Conservation (phyloP, 1,139 yeast genomes). For the Hyphopichia khmerensis region DNA sequence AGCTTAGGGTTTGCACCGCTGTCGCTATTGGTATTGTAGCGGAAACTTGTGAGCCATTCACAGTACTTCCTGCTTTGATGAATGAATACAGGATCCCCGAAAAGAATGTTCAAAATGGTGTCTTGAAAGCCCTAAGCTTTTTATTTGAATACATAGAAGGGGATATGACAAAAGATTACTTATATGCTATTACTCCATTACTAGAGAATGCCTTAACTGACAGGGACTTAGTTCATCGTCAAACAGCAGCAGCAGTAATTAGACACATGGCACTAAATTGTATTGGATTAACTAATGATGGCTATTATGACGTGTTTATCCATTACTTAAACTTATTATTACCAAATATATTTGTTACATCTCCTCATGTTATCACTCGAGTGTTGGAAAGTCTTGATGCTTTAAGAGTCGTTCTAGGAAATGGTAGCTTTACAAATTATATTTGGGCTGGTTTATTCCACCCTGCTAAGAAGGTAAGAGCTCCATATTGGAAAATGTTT, state of each 20-base stretch:
- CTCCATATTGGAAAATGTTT: slow-evolving; percentile 82
- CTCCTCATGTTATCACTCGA: slow-evolving; percentile 89
- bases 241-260: slow-evolving; percentile 89
- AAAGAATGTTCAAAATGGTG: slow-evolving; percentile 93
- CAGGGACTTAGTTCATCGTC: slow-evolving; percentile 90
- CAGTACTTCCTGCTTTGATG: slow-evolving; percentile 95
- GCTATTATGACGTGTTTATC: slow-evolving; percentile 57
- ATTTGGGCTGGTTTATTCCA: slow-evolving; percentile 89
- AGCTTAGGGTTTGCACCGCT: slow-evolving; percentile 93
- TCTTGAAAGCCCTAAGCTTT: slow-evolving; percentile 87
- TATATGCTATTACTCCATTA: slow-evolving; percentile 77
- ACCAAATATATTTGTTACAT: slow-evolving; percentile 88
- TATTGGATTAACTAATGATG: slow-evolving; percentile 72
- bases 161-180: slow-evolving; percentile 69
- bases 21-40: slow-evolving; percentile 98
- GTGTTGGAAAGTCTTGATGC: slow-evolving; percentile 82
- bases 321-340: slow-evolving; percentile 73
- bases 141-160: slow-evolving; percentile 91
- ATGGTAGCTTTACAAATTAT: slow-evolving; percentile 73
- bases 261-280: slow-evolving; percentile 81
- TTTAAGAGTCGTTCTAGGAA: slow-evolving; percentile 69
- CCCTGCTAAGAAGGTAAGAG: slow-evolving; percentile 85
- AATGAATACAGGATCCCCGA: slow-evolving; percentile 94
- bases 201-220: slow-evolving; percentile 90
- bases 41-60: slow-evolving; percentile 88